A percentile compares a stretch with the other conserved stretches of the same genome.
Conservation (phyloP, 495 filamentous ascomycete genomes). For the Penicillium paradoxum region DNA sequence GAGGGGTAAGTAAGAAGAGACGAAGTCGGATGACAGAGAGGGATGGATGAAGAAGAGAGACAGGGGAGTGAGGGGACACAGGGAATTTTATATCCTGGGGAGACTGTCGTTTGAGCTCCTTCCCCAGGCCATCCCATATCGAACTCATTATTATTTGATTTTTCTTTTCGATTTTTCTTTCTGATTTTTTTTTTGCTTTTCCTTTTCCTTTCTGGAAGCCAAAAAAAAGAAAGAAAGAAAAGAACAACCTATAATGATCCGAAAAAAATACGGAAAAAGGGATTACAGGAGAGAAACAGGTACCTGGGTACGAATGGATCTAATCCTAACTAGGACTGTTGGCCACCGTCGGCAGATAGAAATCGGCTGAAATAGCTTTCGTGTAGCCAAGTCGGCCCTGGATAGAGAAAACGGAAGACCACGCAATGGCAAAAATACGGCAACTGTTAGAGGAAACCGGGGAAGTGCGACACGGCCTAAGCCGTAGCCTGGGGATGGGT, state of each 20-base stretch:
- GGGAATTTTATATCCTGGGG: not conserved
- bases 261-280: too few relatives aligned
- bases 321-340: not conserved
- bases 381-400: slow-evolving; percentile 12
- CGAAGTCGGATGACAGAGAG: not conserved
- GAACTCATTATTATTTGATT: too few relatives aligned
- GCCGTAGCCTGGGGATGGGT: too few relatives aligned
- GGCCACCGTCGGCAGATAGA: not conserved
- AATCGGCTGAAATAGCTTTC: slow-evolving; percentile 3
- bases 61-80: not conserved
- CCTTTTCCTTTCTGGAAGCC: too few relatives aligned
- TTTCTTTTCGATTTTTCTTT: too few relatives aligned
- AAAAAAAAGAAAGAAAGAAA: not conserved
- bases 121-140: not conserved
- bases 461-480: slow-evolving; percentile 16
- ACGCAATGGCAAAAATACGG: slow-evolving; percentile 6
- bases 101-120: not conserved
- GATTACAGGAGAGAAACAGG: not conserved
- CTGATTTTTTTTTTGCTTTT: too few relatives aligned
- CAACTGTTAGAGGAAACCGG: slow-evolving; percentile 18
- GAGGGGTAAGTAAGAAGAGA: not conserved
- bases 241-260: too few relatives aligned
- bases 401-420: not conserved
- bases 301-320: too few relatives aligned
- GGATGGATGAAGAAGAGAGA: not conserved